Evolutionary conservation across 345 rosid species (phyloP).

Genomic region (Hibiscus syriacus): DNA sequence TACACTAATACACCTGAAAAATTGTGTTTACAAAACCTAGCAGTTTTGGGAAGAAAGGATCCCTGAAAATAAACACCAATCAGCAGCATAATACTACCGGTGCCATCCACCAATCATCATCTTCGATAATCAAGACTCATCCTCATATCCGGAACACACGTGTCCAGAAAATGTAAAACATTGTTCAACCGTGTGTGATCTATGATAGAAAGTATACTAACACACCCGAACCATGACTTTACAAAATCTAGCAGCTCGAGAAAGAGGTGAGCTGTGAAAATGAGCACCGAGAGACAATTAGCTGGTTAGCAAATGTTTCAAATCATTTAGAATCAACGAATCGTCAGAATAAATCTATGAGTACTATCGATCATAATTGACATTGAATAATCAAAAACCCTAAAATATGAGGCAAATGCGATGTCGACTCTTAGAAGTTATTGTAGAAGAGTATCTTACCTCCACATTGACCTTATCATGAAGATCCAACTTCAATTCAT

Average conservation of each 20-base stretch:
- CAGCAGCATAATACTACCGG: background rate
- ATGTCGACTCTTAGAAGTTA: background rate
- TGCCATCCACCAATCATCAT: too few species aligned
- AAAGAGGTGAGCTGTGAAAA: background rate
- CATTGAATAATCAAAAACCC: background rate
- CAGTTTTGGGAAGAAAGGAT: background rate
- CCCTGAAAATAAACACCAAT: background rate
- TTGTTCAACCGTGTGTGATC: background rate
- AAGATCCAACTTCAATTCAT: conserved; percentile 69
- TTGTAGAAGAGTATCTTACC: conserved; percentile 26
- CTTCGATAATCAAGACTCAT: background rate
- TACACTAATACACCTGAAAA: background rate
- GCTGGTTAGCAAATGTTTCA: background rate
- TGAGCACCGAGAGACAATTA: background rate
- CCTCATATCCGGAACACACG: background rate
- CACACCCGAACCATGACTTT: too few species aligned
- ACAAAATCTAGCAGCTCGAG: too few species aligned
- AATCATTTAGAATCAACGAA: background rate
- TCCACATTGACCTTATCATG: conserved; percentile 76
- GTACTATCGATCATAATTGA: background rate
- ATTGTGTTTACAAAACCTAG: background rate
- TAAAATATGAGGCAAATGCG: background rate
- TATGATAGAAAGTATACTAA: background rate
- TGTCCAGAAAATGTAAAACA: background rate
- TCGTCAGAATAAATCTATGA: background rate